A percentile compares a stretch with the other conserved stretches of the same genome.
These are phyloP conservation scores for Globisporangium parvum DNA, from an alignment of 352 stramenopile genomes.

Conservation along the genomic window DNA sequence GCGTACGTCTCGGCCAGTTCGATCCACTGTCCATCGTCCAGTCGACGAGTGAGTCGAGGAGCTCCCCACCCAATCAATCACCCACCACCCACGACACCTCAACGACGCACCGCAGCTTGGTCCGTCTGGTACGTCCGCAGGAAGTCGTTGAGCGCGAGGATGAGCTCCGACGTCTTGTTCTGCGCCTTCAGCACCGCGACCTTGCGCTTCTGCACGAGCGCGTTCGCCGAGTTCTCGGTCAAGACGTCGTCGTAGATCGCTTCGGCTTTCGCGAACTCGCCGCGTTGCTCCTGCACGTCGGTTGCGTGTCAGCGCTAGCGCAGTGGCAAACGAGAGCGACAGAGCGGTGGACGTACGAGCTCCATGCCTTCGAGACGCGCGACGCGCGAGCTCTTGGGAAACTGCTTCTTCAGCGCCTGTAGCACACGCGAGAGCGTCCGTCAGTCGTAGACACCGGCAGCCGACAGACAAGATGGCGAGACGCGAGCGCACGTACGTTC, in stretches of 20 bases:
- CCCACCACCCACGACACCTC: too few relatives aligned
- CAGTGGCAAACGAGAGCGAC: too few relatives aligned
- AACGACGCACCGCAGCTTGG: constrained; percentile 28
- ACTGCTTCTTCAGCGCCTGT: constrained; percentile 43
- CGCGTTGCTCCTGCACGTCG: constrained; percentile 27
- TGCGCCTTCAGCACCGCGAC: constrained; percentile 63
- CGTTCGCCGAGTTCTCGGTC: constrained; percentile 49
- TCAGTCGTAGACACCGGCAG: too few relatives aligned
- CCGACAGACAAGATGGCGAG: too few relatives aligned
- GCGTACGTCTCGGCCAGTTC: constrained; percentile 59
- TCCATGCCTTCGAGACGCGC: constrained; percentile 51
- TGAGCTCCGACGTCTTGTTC: constrained; percentile 45
- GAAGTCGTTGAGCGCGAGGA: constrained; percentile 52
- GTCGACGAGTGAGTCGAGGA: constrained; percentile 6
- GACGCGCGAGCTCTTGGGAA: constrained; percentile 55
- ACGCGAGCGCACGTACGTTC: constrained; percentile 13
- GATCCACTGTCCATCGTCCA: constrained; percentile 49
- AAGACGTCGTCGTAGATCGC: constrained; percentile 56
- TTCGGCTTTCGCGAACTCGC: constrained; percentile 50
- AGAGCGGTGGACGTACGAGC: constrained; percentile 24
- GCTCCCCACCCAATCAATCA: neutral
- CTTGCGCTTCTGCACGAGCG: constrained; percentile 55
- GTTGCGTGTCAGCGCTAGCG: too few relatives aligned
- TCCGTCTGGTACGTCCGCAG: constrained; percentile 59
- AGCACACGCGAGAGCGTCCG: neutral